Evolutionary conservation across 768 basidiomycete genomes (phyloP).

Genomic region (Hortiboletus campestris): DNA sequence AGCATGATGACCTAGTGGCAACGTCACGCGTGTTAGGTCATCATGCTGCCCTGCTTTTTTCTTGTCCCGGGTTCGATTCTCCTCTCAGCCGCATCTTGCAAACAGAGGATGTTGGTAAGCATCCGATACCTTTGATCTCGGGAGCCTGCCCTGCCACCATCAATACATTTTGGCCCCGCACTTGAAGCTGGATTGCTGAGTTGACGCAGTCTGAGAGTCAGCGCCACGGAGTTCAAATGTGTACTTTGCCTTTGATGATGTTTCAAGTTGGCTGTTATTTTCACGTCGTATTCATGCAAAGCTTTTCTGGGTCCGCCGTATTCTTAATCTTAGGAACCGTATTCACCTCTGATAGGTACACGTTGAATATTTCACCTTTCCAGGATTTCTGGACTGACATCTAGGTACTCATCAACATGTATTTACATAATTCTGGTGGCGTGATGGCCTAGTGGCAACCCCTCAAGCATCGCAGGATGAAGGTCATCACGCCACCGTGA

Average conservation of each 20-base stretch:
- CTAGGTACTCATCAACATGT: neutral
- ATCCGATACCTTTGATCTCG: neutral
- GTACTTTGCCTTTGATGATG: neutral
- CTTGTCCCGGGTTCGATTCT: slow-evolving; percentile 2
- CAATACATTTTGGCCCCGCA: too few relatives aligned
- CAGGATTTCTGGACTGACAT: too few relatives aligned
- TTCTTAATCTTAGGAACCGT: neutral
- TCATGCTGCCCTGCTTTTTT: neutral
- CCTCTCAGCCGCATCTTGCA: too few relatives aligned
- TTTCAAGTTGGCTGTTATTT: neutral
- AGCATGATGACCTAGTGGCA: slow-evolving; percentile 7
- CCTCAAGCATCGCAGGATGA: too few relatives aligned
- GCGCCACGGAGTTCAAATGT: slow-evolving; percentile 17
- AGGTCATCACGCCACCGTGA: too few relatives aligned
- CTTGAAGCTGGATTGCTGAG: too few relatives aligned
- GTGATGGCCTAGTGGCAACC: slow-evolving; percentile 8
- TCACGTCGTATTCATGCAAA: too few relatives aligned
- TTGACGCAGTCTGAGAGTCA: neutral
- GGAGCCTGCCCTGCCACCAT: too few relatives aligned
- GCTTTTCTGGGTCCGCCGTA: neutral
- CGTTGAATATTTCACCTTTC: neutral
- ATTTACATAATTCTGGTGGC: neutral
- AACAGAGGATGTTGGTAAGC: too few relatives aligned
- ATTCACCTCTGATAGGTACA: neutral
- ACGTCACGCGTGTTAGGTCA: neutral